Evolutionary conservation across 208 protist species (phyloP).

Genomic region (Trypanosoma mega): DNA sequence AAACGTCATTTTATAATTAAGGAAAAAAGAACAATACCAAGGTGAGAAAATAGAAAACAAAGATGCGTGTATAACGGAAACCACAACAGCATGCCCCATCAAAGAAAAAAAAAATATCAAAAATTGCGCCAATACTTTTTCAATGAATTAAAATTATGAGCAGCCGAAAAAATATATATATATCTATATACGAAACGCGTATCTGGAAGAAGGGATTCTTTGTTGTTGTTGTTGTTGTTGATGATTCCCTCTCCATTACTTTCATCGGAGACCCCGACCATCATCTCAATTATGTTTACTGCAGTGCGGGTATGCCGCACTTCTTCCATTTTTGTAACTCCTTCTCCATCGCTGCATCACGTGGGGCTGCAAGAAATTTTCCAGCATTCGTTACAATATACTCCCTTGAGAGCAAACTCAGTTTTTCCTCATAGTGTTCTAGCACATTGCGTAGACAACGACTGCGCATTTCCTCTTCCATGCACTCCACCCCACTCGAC

Average conservation of each 20-base stretch:
- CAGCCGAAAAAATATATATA: too few species aligned
- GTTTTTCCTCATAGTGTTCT: conserved; percentile 75
- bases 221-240: too few species aligned
- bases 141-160: too few species aligned
- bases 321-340: conserved; percentile 55
- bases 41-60: conserved; percentile 11
- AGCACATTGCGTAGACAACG: conserved; percentile 48
- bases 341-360: conserved; percentile 53
- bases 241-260: too few species aligned
- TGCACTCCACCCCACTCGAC: neutral
- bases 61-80: neutral
- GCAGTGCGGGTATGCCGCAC: conserved; percentile 42
- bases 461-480: conserved; percentile 22
- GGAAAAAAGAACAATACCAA: neutral
- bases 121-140: too few species aligned
- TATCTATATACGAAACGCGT: too few species aligned
- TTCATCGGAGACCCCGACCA: neutral
- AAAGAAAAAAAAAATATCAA: too few species aligned
- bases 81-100: too few species aligned
- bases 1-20: too few species aligned
- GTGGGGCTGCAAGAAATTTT: conserved; percentile 48
- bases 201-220: too few species aligned
- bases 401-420: conserved; percentile 38
- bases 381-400: conserved; percentile 71
- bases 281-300: neutral